Conservation (phyloP, 73 alveolate genomes). For the Paramecium sexaurelia region DNA sequence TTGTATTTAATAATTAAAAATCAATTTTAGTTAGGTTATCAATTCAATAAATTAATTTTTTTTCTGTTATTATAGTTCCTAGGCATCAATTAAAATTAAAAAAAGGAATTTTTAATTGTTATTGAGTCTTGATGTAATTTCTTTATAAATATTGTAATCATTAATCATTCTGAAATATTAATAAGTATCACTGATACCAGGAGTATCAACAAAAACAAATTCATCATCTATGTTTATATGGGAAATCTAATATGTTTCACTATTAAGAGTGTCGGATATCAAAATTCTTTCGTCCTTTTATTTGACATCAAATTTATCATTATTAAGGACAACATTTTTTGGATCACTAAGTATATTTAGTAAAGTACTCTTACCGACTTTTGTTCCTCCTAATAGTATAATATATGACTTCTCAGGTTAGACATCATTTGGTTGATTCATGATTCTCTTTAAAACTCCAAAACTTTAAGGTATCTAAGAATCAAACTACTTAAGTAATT, state of each 20-base stretch:
- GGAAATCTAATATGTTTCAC: background rate
- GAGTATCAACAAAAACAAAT: background rate
- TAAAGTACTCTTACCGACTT: background rate
- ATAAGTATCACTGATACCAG: background rate
- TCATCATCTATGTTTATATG: background rate
- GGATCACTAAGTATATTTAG: background rate
- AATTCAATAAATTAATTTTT: no score
- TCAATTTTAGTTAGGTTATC: no score
- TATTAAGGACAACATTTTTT: background rate
- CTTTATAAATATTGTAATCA: background rate
- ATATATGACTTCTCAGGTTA: background rate
- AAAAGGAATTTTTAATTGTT: no score
- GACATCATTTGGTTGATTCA: background rate
- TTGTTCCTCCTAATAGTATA: background rate
- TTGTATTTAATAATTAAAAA: no score
- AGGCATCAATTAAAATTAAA: no score
- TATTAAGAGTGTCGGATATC: background rate
- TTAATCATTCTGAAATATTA: background rate
- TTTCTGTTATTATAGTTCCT: no score
- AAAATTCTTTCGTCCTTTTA: background rate
- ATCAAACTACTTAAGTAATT: background rate
- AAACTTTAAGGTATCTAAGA: background rate
- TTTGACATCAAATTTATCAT: background rate
- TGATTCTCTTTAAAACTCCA: background rate
- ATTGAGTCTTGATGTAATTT: no score